phyloP scores from a whole-genome alignment of 2,329 filamentous ascomycete genomes.

The Chaetomiaceae sp. region DNA sequence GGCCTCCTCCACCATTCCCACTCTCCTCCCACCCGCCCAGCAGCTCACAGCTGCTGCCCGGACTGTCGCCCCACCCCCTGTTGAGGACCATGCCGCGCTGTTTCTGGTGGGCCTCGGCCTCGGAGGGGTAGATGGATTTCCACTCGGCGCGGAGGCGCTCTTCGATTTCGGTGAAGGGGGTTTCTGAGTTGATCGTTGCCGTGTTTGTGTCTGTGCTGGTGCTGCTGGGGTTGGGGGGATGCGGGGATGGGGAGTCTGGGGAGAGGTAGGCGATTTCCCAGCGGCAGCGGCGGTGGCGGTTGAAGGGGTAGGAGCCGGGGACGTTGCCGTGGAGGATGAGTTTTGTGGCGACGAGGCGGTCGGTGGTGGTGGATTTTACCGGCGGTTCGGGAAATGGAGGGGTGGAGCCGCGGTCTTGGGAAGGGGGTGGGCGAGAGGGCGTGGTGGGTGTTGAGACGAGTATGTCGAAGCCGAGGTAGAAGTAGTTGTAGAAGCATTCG shows the following conservation, averaged over 20 bases:
- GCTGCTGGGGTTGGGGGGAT: too few species aligned
- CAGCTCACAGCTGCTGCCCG: conserved; percentile 82
- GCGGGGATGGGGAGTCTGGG: conserved; percentile 38
- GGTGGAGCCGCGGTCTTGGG: conserved; percentile 28
- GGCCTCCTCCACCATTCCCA: too few species aligned
- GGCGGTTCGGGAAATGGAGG: conserved; percentile 26
- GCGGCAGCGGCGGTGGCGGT: conserved; percentile 81
- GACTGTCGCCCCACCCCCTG: conserved; percentile 85
- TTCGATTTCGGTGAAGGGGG: conserved; percentile 69
- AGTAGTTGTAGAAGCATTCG: conserved; percentile 96
- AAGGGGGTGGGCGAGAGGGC: conserved; percentile 60
- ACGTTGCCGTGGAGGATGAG: conserved; percentile 92
- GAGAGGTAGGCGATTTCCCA: conserved; percentile 69
- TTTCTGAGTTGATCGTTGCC: conserved; percentile 57
- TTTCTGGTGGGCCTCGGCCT: conserved; percentile 45
- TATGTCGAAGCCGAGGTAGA: conserved; percentile 89
- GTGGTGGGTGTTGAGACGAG: conserved; percentile 73
- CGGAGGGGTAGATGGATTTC: conserved; percentile 59
- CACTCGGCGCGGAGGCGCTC: conserved; percentile 63
- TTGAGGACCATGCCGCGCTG: conserved; percentile 83
- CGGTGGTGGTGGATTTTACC: conserved; percentile 43
- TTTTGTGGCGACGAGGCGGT: conserved; percentile 80
- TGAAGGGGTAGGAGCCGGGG: conserved; percentile 94
- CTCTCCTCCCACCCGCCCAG: conserved; percentile 83
- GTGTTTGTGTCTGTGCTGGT: too few species aligned